Evolutionary conservation across 1,139 yeast genomes (phyloP).

Genomic region (Petasospora fabianii): DNA sequence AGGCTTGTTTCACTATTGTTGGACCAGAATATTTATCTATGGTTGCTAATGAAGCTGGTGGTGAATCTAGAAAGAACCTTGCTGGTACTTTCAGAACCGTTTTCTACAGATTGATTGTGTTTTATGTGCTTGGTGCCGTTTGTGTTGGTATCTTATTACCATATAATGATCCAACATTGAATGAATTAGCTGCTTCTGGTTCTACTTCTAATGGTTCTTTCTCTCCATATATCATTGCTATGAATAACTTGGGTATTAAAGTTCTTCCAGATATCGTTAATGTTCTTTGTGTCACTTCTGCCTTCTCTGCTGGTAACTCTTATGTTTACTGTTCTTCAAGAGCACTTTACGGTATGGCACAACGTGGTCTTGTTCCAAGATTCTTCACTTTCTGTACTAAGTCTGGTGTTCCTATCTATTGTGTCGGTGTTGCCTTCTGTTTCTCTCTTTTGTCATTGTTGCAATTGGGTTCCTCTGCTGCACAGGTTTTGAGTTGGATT

Average conservation of each 20-base stretch:
- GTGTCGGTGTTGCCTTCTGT: conserved; percentile 38
- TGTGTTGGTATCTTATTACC: conserved; percentile 45
- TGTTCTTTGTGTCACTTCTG: conserved; percentile 48
- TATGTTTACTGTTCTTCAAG: conserved; percentile 50
- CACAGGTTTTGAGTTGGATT: conserved; percentile 45
- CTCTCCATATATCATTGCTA: conserved; percentile 53
- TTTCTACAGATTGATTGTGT: conserved; percentile 40
- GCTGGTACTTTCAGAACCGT: conserved; percentile 45
- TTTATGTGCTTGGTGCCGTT: conserved; percentile 44
- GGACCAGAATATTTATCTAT: conserved; percentile 68
- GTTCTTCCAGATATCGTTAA: conserved; percentile 55
- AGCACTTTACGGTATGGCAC: conserved; percentile 48
- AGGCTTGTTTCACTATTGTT: conserved; percentile 66
- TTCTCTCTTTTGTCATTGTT: conserved; percentile 44
- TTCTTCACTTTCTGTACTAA: conserved; percentile 38
- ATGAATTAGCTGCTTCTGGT: conserved; percentile 51
- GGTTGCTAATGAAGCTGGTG: conserved; percentile 46
- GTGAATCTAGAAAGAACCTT: conserved; percentile 44
- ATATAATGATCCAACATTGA: conserved; percentile 38
- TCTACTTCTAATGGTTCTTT: conserved; percentile 30
- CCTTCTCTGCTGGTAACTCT: conserved; percentile 61
- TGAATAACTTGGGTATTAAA: conserved; percentile 41
- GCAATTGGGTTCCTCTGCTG: conserved; percentile 30
- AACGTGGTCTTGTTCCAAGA: conserved; percentile 50
- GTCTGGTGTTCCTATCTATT: conserved; percentile 48